phyloP scores from a whole-genome alignment of 129 eudicot genomes.

The Escallonia rubra region DNA sequence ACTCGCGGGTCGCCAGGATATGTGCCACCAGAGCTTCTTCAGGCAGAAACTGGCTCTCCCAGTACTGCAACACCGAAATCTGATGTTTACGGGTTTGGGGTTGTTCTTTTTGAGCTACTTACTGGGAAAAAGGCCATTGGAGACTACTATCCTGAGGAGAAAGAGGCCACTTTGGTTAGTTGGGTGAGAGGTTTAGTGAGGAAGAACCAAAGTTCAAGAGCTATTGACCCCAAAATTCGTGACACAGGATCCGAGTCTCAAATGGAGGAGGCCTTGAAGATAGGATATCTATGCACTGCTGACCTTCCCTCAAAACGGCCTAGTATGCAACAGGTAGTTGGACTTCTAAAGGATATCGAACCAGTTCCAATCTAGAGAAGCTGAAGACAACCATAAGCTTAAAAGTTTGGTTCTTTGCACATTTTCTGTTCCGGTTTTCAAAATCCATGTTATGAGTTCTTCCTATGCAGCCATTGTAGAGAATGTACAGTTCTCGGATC shows the following conservation, averaged over 20 bases:
- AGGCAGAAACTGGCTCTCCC: conserved; percentile 43
- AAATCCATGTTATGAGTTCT: neutral
- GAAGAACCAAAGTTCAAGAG: conserved; percentile 39
- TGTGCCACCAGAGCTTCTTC: conserved; percentile 46
- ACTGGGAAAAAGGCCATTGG: conserved; percentile 70
- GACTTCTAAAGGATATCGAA: conserved; percentile 79
- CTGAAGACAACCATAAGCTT: neutral
- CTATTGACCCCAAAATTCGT: conserved; percentile 67
- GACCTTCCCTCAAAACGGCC: conserved; percentile 69
- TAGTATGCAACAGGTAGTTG: conserved; percentile 89
- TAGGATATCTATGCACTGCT: conserved; percentile 87
- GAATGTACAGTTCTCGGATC: conserved; percentile 9
- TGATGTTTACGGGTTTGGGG: conserved; percentile 83
- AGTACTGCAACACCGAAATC: conserved; percentile 47
- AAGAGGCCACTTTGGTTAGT: conserved; percentile 50
- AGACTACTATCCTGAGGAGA: conserved; percentile 59
- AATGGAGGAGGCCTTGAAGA: conserved; percentile 71
- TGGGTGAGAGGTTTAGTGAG: conserved; percentile 76
- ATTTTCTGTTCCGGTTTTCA: neutral
- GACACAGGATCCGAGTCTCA: conserved; percentile 49
- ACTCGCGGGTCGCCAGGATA: conserved; percentile 61
- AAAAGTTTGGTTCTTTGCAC: conserved; percentile 6
- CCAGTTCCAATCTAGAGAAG: conserved; percentile 28
- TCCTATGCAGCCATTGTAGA: conserved; percentile 7
- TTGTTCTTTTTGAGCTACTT: conserved; percentile 71